Evolutionary conservation across 305 asterid genomes (phyloP).

Genomic region (Caryopteris hybrid): DNA sequence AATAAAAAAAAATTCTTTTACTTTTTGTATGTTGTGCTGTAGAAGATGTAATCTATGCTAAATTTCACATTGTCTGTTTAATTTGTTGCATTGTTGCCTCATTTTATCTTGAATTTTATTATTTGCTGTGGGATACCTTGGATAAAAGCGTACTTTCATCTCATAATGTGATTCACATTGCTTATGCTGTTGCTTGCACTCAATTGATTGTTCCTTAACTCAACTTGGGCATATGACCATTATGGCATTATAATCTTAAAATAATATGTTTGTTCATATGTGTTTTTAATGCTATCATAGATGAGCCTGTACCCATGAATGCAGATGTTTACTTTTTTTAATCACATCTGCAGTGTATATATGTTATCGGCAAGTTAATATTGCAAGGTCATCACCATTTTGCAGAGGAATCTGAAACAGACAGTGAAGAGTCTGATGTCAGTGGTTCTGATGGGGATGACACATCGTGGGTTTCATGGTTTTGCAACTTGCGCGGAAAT

Average conservation of each 20-base stretch:
- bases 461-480: conserved; percentile 98
- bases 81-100: background rate
- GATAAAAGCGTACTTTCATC: background rate
- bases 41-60: background rate
- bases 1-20: too few species aligned
- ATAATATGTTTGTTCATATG: background rate
- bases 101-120: background rate
- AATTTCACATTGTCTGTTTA: background rate
- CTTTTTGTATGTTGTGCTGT: background rate
- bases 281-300: background rate
- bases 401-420: conserved; percentile 95
- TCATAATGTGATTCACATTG: background rate
- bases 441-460: conserved; percentile 98
- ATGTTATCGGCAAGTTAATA: background rate
- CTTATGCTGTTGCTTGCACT: background rate
- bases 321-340: background rate
- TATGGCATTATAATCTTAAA: background rate
- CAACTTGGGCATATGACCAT: background rate
- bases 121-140: background rate
- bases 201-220: background rate
- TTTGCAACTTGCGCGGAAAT: conserved; percentile 94
- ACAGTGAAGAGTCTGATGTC: conserved; percentile 92
- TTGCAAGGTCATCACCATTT: conserved; percentile 18
- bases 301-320: background rate
- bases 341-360: background rate